These are phyloP conservation scores for Ogataea thermomethanolica DNA, from an alignment of 805 yeast species.

Conservation along the genomic window DNA sequence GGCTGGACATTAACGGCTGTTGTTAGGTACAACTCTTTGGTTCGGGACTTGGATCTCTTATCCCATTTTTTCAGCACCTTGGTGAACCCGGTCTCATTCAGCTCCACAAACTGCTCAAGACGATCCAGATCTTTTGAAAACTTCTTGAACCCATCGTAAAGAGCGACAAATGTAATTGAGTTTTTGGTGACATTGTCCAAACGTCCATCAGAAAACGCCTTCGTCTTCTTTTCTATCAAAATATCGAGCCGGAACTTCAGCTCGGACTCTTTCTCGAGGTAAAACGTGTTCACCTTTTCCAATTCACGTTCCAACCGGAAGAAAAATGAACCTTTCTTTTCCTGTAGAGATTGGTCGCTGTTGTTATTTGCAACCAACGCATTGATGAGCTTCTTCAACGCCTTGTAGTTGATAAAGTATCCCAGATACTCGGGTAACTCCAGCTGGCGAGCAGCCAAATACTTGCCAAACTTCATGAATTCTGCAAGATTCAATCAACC, in stretches of 20 bases:
- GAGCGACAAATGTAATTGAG: constrained; percentile 73
- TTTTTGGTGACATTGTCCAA: constrained; percentile 48
- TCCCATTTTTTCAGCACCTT: constrained; percentile 98
- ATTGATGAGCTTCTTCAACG: constrained; percentile 86
- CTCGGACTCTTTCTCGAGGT: constrained; percentile 87
- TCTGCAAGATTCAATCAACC: background rate
- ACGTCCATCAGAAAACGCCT: constrained; percentile 40
- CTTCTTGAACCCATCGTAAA: constrained; percentile 85
- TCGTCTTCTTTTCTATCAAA: constrained; percentile 61
- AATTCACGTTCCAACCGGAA: constrained; percentile 90
- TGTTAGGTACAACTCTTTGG: constrained; percentile 85
- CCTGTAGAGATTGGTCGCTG: constrained; percentile 61
- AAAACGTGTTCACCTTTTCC: constrained; percentile 92
- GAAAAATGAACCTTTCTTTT: constrained; percentile 84
- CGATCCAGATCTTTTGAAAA: constrained; percentile 85
- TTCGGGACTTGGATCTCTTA: constrained; percentile 89
- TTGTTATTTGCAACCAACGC: constrained; percentile 48
- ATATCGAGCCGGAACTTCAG: constrained; percentile 76
- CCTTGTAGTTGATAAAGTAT: constrained; percentile 92
- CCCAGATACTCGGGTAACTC: constrained; percentile 95
- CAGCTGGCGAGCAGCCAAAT: constrained; percentile 87
- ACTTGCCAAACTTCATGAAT: constrained; percentile 85
- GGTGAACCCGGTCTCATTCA: constrained; percentile 93
- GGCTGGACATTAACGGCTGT: constrained; percentile 97
- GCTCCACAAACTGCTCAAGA: constrained; percentile 88